Conservation (phyloP, 2,329 filamentous ascomycete species). For the Cladosporium sphaerospermum region DNA sequence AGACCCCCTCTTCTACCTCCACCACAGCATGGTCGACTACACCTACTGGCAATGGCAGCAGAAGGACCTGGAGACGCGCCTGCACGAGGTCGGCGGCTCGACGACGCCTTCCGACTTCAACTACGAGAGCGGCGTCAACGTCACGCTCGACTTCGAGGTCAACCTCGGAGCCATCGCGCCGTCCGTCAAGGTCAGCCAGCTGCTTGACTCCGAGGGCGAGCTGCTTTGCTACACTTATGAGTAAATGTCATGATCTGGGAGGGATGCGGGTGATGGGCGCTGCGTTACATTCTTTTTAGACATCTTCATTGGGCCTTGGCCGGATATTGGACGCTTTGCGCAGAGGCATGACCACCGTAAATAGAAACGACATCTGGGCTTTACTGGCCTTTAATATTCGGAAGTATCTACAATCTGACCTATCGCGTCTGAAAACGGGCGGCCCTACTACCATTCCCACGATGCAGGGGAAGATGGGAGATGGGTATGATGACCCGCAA, state of each 20-base stretch:
- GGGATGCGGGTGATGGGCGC: too few species aligned
- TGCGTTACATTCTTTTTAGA: too few species aligned
- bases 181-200: conserved; percentile 16
- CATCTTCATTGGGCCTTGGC: too few species aligned
- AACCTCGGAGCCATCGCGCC: conserved; percentile 15
- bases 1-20: conserved; percentile 24
- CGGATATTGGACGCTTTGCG: too few species aligned
- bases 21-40: conserved; percentile 23
- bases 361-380: too few species aligned
- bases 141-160: conserved; percentile 15
- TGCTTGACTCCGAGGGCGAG: conserved; percentile 18
- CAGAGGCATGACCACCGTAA: too few species aligned
- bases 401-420: too few species aligned
- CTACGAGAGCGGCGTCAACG: conserved; percentile 1
- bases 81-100: conserved; percentile 10
- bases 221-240: conserved; percentile 22
- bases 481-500: too few species aligned
- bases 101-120: not conserved
- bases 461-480: too few species aligned
- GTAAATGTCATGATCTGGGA: not conserved
- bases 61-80: conserved; percentile 10
- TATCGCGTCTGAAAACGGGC: too few species aligned
- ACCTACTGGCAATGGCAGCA: conserved; percentile 24
- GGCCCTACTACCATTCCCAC: too few species aligned
- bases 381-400: too few species aligned